phyloP scores from a whole-genome alignment of 2,329 filamentous ascomycete genomes.

The Lachnellula willkommii region DNA sequence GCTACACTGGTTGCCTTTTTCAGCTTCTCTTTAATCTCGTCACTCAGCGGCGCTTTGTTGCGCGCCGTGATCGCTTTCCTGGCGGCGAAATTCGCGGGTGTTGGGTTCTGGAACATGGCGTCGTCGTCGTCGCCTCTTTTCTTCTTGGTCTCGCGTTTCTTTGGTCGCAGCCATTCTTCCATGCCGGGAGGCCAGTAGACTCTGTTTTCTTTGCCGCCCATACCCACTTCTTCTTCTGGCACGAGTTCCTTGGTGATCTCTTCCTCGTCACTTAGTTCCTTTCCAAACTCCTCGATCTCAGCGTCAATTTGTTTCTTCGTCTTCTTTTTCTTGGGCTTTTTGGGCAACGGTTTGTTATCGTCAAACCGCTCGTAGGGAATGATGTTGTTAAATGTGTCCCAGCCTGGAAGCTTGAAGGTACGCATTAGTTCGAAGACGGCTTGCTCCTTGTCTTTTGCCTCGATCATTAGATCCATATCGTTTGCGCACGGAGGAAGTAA shows the following conservation, averaged over 20 bases:
- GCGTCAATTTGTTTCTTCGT: conserved; percentile 34
- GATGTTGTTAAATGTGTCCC: conserved; percentile 69
- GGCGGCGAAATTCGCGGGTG: conserved; percentile 26
- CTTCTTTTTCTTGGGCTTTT: conserved; percentile 40
- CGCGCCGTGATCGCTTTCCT: conserved; percentile 19
- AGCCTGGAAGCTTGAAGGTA: conserved; percentile 76
- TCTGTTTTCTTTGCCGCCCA: conserved; percentile 76
- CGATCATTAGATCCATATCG: conserved; percentile 97
- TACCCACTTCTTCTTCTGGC: conserved; percentile 63
- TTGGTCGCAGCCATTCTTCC: conserved; percentile 83
- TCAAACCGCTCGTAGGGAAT: conserved; percentile 72
- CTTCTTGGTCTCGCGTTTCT: conserved; percentile 62
- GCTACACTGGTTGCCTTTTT: conserved; percentile 15
- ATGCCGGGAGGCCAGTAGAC: conserved; percentile 90
- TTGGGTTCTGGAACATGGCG: conserved; percentile 27
- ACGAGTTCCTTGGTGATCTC: conserved; percentile 35
- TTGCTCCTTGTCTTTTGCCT: conserved; percentile 97
- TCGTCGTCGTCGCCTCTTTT: conserved; percentile 35
- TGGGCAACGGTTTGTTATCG: conserved; percentile 57
- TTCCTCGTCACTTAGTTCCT: conserved; percentile 32
- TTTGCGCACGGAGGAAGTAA: conserved; percentile 75
- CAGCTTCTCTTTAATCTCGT: conserved; percentile 19
- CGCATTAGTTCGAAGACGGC: conserved; percentile 93
- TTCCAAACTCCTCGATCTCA: conserved; percentile 31
- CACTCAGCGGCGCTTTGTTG: conserved; percentile 17